phyloP scores from a whole-genome alignment of 306 rosid genomes.

The Canavalia ensiformis region DNA sequence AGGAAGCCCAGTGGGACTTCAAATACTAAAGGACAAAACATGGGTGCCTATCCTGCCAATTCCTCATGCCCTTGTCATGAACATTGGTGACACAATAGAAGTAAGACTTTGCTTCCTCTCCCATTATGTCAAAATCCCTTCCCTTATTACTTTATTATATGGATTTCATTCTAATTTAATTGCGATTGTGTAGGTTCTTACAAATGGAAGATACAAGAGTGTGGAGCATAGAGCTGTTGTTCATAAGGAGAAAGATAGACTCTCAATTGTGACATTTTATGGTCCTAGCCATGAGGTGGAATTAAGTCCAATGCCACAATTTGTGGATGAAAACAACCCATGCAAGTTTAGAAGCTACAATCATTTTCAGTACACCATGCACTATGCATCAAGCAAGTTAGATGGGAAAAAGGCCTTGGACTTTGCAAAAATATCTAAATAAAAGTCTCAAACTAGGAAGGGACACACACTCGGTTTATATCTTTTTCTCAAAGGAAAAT shows the following conservation, averaged over 20 bases:
- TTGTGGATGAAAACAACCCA: slow-evolving; percentile 73
- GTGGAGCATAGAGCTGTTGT: slow-evolving; percentile 98
- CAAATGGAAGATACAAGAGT: slow-evolving; percentile 93
- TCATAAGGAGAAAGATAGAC: slow-evolving; percentile 72
- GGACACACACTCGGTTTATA: not conserved
- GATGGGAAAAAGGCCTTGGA: slow-evolving; percentile 88
- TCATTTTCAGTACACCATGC: slow-evolving; percentile 92
- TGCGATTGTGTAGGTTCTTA: slow-evolving; percentile 71
- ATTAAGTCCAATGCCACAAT: slow-evolving; percentile 81
- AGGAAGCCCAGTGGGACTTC: slow-evolving; percentile 86
- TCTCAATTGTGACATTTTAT: slow-evolving; percentile 85
- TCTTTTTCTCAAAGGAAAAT: too few relatives aligned
- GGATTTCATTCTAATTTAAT: slow-evolving; percentile 32
- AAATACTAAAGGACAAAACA: slow-evolving; percentile 69
- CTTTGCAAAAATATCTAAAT: slow-evolving; percentile 71
- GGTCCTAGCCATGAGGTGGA: slow-evolving; percentile 93
- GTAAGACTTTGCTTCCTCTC: slow-evolving; percentile 49
- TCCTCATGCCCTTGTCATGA: slow-evolving; percentile 88
- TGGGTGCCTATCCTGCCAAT: slow-evolving; percentile 88
- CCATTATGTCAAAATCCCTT: too few relatives aligned
- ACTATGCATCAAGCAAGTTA: slow-evolving; percentile 86
- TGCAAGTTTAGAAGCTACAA: slow-evolving; percentile 81
- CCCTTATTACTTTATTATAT: not conserved
- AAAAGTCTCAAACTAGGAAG: slow-evolving; percentile 48
- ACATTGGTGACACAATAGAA: slow-evolving; percentile 93